These are phyloP conservation scores for Fusarium poae DNA, from an alignment of 2,329 filamentous ascomycete species.

Conservation along the genomic window DNA sequence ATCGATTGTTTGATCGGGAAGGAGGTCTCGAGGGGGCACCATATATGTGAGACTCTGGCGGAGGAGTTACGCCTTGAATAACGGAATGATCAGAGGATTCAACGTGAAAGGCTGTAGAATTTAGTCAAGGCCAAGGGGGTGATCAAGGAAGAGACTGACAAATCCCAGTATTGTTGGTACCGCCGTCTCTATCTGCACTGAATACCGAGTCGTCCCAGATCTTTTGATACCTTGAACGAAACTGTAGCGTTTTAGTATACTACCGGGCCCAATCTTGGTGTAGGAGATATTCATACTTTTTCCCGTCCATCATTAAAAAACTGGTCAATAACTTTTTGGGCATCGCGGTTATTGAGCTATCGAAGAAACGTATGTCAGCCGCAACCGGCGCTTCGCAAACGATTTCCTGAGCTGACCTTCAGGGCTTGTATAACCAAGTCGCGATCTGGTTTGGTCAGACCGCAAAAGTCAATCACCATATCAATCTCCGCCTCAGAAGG, in stretches of 20 bases:
- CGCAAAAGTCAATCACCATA: slow-evolving; percentile 59
- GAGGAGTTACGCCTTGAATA: slow-evolving; percentile 60
- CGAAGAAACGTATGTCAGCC: slow-evolving; percentile 22
- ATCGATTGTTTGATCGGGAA: slow-evolving; percentile 69
- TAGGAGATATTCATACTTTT: slow-evolving; percentile 44
- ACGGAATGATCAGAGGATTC: slow-evolving; percentile 62
- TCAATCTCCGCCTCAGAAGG: slow-evolving; percentile 55
- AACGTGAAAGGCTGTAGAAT: slow-evolving; percentile 65
- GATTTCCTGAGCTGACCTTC: slow-evolving; percentile 51
- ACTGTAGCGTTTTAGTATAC: slow-evolving; percentile 52
- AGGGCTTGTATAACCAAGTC: slow-evolving; percentile 58
- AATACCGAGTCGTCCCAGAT: slow-evolving; percentile 69
- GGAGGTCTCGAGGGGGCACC: slow-evolving; percentile 72
- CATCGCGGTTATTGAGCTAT: slow-evolving; percentile 59
- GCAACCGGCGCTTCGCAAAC: not conserved
- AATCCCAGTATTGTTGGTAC: slow-evolving; percentile 57
- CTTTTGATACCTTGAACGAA: slow-evolving; percentile 61
- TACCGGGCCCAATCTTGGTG: not conserved
- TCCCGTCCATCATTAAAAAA: slow-evolving; percentile 62
- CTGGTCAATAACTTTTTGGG: slow-evolving; percentile 64
- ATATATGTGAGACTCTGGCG: slow-evolving; percentile 56
- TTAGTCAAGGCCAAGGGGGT: slow-evolving; percentile 41
- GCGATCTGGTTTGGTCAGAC: slow-evolving; percentile 56
- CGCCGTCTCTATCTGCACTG: slow-evolving; percentile 65
- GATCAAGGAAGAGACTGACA: slow-evolving; percentile 53